phyloP scores from a whole-genome alignment of 1,284 basidiomycete genomes.

The Leucoagaricus sp. region DNA sequence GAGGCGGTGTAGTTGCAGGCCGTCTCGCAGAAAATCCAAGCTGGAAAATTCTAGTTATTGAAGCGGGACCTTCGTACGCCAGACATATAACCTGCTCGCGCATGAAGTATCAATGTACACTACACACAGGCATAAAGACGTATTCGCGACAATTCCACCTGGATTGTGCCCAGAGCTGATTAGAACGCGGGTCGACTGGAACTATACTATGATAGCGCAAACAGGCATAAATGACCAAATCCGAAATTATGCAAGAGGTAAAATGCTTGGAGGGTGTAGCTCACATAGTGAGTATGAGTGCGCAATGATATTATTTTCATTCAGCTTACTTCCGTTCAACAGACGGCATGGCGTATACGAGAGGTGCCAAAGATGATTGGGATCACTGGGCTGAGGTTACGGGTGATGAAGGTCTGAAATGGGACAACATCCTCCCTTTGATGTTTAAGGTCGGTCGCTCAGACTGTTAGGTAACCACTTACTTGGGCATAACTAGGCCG shows the following conservation, averaged over 20 bases:
- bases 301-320: background rate
- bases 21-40: conserved; percentile 21
- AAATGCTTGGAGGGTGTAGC: conserved; percentile 30
- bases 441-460: conserved; percentile 3
- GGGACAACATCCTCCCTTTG: conserved; percentile 1
- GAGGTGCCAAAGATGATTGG: conserved; percentile 14
- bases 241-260: conserved; percentile 18
- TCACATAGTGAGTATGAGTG: conserved; percentile 26
- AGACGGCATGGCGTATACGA: conserved; percentile 14
- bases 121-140: conserved; percentile 18
- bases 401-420: background rate
- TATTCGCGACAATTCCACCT: conserved; percentile 17
- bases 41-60: conserved; percentile 21
- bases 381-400: conserved; percentile 5
- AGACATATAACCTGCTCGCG: background rate
- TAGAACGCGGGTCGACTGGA: conserved; percentile 16
- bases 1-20: conserved; percentile 22
- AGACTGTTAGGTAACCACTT: background rate
- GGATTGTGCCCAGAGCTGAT: background rate
- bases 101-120: background rate
- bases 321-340: background rate
- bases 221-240: conserved; percentile 15
- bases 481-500: background rate
- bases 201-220: conserved; percentile 20
- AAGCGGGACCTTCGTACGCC: conserved; percentile 27